Percentiles rank a stretch among this genome's conserved stretches.
Evolutionary conservation across 140 eudicot genomes (phyloP).

Genomic region (Oenanthe javanica): DNA sequence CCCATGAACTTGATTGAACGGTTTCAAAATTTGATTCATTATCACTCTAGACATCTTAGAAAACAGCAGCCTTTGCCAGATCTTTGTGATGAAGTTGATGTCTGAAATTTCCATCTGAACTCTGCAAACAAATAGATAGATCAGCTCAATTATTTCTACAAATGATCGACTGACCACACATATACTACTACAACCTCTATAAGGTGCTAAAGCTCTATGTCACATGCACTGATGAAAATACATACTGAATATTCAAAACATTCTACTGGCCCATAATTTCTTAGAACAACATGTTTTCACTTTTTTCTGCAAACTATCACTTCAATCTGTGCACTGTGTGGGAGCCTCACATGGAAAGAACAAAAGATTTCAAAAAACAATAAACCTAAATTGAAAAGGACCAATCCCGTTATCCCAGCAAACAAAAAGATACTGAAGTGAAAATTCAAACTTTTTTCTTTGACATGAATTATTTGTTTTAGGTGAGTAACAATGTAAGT

Average conservation of each 20-base stretch:
- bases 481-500: neutral
- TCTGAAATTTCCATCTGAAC: conserved; percentile 29
- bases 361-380: neutral
- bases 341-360: neutral
- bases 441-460: neutral
- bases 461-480: neutral
- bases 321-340: neutral
- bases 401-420: neutral
- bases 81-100: conserved; percentile 30
- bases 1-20: conserved; percentile 47
- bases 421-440: neutral
- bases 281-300: neutral
- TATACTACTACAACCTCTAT: neutral
- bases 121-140: conserved; percentile 32
- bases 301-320: neutral
- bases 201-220: conserved; percentile 4
- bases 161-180: too few relatives aligned
- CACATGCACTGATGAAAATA: neutral
- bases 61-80: conserved; percentile 20
- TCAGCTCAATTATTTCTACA: neutral
- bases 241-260: neutral
- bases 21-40: conserved; percentile 20
- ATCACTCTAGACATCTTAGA: conserved; percentile 22
- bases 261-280: neutral
- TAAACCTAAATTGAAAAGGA: neutral